phyloP scores from a whole-genome alignment of 1,139 yeast genomes.

The Candida albicans region DNA sequence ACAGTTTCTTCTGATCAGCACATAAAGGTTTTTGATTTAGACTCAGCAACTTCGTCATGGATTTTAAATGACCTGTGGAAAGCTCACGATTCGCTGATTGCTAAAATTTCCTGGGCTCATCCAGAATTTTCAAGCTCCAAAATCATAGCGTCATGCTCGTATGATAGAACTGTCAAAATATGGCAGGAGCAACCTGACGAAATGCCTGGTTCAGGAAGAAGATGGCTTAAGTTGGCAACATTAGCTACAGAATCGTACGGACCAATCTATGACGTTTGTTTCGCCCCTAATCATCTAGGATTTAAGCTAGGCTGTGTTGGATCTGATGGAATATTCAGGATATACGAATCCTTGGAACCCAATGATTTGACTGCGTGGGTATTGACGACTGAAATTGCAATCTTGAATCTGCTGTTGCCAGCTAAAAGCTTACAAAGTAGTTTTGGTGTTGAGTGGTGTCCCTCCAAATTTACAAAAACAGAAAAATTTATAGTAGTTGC shows the following conservation, averaged over 20 bases:
- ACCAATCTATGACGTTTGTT: constrained; percentile 84
- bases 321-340: constrained; percentile 81
- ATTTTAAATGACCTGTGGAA: constrained; percentile 83
- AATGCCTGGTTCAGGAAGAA: constrained; percentile 67
- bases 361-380: constrained; percentile 83
- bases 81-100: constrained; percentile 89
- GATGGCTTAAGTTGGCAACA: constrained; percentile 78
- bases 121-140: constrained; percentile 83
- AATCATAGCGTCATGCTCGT: constrained; percentile 82
- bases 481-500: constrained; percentile 87
- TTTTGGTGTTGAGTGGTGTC: constrained; percentile 91
- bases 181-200: constrained; percentile 92
- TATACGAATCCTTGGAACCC: constrained; percentile 89
- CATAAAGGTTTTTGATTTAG: constrained; percentile 79
- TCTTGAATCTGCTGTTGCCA: constrained; percentile 59
- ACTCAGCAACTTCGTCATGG: constrained; percentile 62
- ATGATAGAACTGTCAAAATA: constrained; percentile 82
- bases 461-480: constrained; percentile 69
- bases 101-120: constrained; percentile 86
- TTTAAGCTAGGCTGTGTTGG: constrained; percentile 85
- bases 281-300: constrained; percentile 87
- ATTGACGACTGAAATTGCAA: constrained; percentile 66
- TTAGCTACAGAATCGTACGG: constrained; percentile 79
- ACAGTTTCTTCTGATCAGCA: constrained; percentile 93
- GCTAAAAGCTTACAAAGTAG: constrained; percentile 84